Evolutionary conservation across 768 basidiomycete species (phyloP).

Genomic region (Leccinum subgranulosum): DNA sequence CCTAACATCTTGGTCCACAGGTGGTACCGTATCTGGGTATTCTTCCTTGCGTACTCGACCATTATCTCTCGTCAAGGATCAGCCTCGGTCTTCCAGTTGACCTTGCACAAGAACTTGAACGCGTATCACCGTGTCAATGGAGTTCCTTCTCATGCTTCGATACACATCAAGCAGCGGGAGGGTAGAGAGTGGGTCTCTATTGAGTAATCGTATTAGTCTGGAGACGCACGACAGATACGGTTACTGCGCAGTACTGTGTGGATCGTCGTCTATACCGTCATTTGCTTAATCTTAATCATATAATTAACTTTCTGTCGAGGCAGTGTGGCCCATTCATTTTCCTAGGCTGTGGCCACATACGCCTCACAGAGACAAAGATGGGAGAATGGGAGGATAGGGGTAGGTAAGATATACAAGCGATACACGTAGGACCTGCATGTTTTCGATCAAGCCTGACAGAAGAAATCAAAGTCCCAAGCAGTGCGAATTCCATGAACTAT

Average conservation of each 20-base stretch:
- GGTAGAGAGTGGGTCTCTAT: constrained; percentile 25
- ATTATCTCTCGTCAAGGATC: constrained; percentile 87
- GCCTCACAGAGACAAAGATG: neutral
- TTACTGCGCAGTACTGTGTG: constrained; percentile 4
- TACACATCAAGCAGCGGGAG: constrained; percentile 53
- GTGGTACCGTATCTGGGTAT: constrained; percentile 95
- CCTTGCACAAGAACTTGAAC: constrained; percentile 96
- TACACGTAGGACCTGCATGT: neutral
- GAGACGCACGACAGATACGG: neutral
- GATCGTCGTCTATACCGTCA: constrained; percentile 16
- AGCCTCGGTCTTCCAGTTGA: constrained; percentile 94
- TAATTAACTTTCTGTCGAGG: neutral
- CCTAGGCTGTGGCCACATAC: neutral
- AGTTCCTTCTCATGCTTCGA: constrained; percentile 75
- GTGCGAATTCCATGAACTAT: neutral
- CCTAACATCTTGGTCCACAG: constrained; percentile 14
- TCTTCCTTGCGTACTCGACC: constrained; percentile 92
- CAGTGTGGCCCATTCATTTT: neutral
- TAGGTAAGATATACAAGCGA: neutral
- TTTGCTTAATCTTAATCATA: constrained; percentile 26
- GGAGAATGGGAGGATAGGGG: neutral
- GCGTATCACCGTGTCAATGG: constrained; percentile 90
- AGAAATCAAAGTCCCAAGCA: neutral
- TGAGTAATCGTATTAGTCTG: constrained; percentile 13
- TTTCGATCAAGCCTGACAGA: neutral